These are phyloP conservation scores for Monascus ruber DNA, from an alignment of 2,329 filamentous ascomycete species.

Conservation along the genomic window DNA sequence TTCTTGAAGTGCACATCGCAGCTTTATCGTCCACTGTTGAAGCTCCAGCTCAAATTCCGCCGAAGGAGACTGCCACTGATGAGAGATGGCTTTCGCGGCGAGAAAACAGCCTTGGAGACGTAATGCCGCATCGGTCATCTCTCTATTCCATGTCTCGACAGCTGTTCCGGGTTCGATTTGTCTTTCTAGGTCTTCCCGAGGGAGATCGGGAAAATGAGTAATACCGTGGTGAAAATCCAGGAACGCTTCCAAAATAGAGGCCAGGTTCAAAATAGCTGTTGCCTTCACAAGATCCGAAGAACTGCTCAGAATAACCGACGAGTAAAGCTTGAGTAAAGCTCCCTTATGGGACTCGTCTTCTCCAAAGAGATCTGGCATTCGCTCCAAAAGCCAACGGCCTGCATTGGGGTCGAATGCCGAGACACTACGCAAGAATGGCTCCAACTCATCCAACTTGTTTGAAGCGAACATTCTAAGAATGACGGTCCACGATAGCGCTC, in stretches of 20 bases:
- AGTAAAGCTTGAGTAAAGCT: conserved; percentile 18
- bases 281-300: conserved; percentile 17
- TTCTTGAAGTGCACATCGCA: conserved; percentile 29
- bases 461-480: conserved; percentile 14
- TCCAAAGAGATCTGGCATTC: conserved; percentile 15
- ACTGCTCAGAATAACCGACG: conserved; percentile 15
- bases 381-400: conserved; percentile 23
- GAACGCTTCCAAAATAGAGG: conserved; percentile 18
- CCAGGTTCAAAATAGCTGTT: conserved; percentile 21
- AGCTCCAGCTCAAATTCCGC: conserved; percentile 13
- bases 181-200: conserved; percentile 15
- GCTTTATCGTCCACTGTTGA: conserved; percentile 20
- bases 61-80: conserved; percentile 2
- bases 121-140: conserved; percentile 25
- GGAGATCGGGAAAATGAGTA: conserved; percentile 13
- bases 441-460: conserved; percentile 7
- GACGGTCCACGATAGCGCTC: conserved; percentile 21
- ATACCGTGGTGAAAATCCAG: conserved; percentile 10
- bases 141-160: conserved; percentile 21
- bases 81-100: conserved; percentile 11
- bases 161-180: conserved; percentile 14
- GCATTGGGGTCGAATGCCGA: conserved; percentile 22
- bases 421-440: conserved; percentile 13
- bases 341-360: conserved; percentile 11
- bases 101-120: conserved; percentile 28